These are phyloP conservation scores for Trametes polyzona DNA, from an alignment of 1,284 basidiomycete species.

Conservation along the genomic window DNA sequence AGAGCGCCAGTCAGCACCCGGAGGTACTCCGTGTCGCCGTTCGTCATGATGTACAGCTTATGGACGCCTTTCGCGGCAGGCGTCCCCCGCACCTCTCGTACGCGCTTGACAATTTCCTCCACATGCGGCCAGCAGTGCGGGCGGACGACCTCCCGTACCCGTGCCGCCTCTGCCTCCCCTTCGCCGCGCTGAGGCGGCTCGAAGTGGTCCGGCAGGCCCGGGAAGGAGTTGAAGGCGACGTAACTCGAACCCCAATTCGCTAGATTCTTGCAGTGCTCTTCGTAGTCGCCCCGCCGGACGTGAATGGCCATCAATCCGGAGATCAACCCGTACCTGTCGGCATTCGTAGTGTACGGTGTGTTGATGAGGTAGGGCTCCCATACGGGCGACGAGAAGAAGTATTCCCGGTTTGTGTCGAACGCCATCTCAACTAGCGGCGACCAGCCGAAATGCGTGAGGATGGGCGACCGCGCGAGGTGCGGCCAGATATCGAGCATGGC, in stretches of 20 bases:
- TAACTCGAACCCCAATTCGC: slow-evolving; percentile 44
- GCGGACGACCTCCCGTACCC: slow-evolving; percentile 38
- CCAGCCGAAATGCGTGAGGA: slow-evolving; percentile 44
- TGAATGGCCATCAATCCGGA: slow-evolving; percentile 59
- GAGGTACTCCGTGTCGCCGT: slow-evolving; percentile 45
- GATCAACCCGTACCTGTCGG: slow-evolving; percentile 31
- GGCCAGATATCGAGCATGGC: slow-evolving; percentile 43
- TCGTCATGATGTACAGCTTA: slow-evolving; percentile 61
- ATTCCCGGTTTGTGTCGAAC: slow-evolving; percentile 39
- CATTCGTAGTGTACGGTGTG: slow-evolving; percentile 9
- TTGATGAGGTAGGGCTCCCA: slow-evolving; percentile 21
- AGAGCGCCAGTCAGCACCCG: slow-evolving; percentile 47
- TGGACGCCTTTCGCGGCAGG: slow-evolving; percentile 33
- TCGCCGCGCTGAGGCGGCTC: slow-evolving; percentile 29
- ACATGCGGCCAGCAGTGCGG: slow-evolving; percentile 52
- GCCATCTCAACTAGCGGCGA: slow-evolving; percentile 45
- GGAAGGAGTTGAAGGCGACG: slow-evolving; percentile 46
- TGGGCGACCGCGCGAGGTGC: slow-evolving; percentile 40
- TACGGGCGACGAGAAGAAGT: slow-evolving; percentile 33
- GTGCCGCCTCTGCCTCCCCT: slow-evolving; percentile 30
- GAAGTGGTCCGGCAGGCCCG: slow-evolving; percentile 44
- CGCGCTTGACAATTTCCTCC: slow-evolving; percentile 46
- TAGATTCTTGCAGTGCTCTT: slow-evolving; percentile 53
- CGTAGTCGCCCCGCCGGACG: slow-evolving; percentile 64
- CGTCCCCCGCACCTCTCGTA: slow-evolving; percentile 39